phyloP scores from a whole-genome alignment of 495 filamentous ascomycete genomes.

The Podospora australis region DNA sequence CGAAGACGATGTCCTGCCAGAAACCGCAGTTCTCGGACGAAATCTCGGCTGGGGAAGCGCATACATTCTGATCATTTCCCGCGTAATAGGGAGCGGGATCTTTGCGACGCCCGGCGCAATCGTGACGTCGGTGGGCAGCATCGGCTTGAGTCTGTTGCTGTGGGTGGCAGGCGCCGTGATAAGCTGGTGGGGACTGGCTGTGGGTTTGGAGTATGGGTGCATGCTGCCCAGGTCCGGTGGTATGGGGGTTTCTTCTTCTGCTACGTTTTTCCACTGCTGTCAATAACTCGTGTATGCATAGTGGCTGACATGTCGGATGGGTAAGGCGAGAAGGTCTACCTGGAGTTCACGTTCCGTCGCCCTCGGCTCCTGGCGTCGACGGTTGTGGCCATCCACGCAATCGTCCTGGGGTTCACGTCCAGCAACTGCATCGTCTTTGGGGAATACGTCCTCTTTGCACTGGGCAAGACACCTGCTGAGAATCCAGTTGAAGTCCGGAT shows the following conservation, averaged over 20 bases:
- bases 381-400: slow-evolving; percentile 58
- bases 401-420: slow-evolving; percentile 63
- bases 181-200: slow-evolving; percentile 51
- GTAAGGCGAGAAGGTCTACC: slow-evolving; percentile 60
- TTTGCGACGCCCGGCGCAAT: slow-evolving; percentile 70
- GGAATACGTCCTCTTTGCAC: slow-evolving; percentile 60
- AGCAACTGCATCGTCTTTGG: slow-evolving; percentile 68
- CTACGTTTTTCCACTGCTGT: too few species aligned
- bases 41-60: slow-evolving; percentile 62
- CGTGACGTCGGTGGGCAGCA: slow-evolving; percentile 58
- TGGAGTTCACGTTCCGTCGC: slow-evolving; percentile 65
- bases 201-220: slow-evolving; percentile 63
- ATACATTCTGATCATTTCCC: slow-evolving; percentile 69
- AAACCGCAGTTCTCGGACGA: slow-evolving; percentile 56
- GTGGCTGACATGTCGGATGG: too few species aligned
- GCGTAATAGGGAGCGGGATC: slow-evolving; percentile 69
- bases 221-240: slow-evolving; percentile 68
- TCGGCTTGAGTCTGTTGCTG: slow-evolving; percentile 56
- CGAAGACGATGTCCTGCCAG: slow-evolving; percentile 55
- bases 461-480: slow-evolving; percentile 35
- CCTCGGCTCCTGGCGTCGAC: slow-evolving; percentile 65
- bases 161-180: slow-evolving; percentile 61
- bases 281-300: too few species aligned
- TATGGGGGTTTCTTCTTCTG: slow-evolving; percentile 23
- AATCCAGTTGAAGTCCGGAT: slow-evolving; percentile 45